Evolutionary conservation across 1,284 basidiomycete genomes (phyloP).

Genomic region (Caloboletus firmus): DNA sequence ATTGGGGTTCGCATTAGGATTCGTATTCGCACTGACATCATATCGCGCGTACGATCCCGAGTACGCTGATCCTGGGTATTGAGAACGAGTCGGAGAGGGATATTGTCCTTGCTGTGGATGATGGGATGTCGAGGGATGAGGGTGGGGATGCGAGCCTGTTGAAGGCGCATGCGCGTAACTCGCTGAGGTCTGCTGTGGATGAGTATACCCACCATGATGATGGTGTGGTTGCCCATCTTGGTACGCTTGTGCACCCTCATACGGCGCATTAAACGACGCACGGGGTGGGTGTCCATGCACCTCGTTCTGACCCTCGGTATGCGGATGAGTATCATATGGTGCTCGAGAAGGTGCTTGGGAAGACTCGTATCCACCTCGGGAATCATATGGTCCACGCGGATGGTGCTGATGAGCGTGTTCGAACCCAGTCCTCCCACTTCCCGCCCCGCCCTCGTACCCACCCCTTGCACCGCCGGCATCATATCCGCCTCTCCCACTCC

Average conservation of each 20-base stretch:
- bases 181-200: conserved; percentile 29
- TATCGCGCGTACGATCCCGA: conserved; percentile 27
- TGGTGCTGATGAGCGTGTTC: conserved; percentile 30
- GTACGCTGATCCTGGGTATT: conserved; percentile 27
- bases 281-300: conserved; percentile 24
- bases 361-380: conserved; percentile 25
- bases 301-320: conserved; percentile 24
- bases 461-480: conserved; percentile 17
- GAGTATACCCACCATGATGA: conserved; percentile 22
- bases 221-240: conserved; percentile 25
- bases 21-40: conserved; percentile 18
- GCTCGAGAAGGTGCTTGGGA: conserved; percentile 24
- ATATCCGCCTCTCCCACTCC: conserved; percentile 22
- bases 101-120: conserved; percentile 36
- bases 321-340: conserved; percentile 21
- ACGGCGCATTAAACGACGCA: conserved; percentile 25
- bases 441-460: conserved; percentile 25
- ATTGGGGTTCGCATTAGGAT: conserved; percentile 12
- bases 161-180: conserved; percentile 31
- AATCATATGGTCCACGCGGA: conserved; percentile 25
- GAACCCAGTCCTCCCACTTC: conserved; percentile 21
- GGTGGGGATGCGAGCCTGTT: conserved; percentile 28
- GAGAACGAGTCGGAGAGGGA: conserved; percentile 28
- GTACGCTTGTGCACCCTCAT: conserved; percentile 31
- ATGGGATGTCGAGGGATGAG: conserved; percentile 29